Percentiles rank a stretch among this genome's conserved stretches.
These are phyloP conservation scores for Mallotus japonicus DNA, from an alignment of 441 rosid genomes.

Conservation along the genomic window DNA sequence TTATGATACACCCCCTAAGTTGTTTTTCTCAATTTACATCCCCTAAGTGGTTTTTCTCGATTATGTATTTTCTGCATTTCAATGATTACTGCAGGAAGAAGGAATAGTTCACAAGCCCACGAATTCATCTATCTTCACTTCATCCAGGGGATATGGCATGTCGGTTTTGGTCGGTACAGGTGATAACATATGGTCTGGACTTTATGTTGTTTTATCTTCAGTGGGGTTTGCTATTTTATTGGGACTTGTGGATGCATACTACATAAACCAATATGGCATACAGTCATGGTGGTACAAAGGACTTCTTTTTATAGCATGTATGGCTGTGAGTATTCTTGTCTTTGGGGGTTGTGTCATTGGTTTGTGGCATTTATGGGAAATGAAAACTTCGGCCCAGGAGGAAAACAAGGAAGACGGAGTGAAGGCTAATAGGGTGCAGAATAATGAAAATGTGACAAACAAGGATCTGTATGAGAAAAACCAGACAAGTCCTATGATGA, in stretches of 20 bases:
- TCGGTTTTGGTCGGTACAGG: slow-evolving; percentile 79
- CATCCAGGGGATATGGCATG: slow-evolving; percentile 45
- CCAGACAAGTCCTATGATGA: slow-evolving; percentile 29
- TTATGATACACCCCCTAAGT: background rate
- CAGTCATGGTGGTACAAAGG: slow-evolving; percentile 82
- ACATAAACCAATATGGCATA: slow-evolving; percentile 49
- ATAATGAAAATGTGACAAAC: slow-evolving; percentile 15
- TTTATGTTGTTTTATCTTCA: slow-evolving; percentile 52
- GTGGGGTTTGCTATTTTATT: slow-evolving; percentile 53
- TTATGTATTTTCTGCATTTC: slow-evolving; percentile 1
- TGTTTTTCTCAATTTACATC: background rate
- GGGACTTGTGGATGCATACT: slow-evolving; percentile 47
- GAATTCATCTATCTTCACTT: slow-evolving; percentile 36
- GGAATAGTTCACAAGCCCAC: slow-evolving; percentile 38
- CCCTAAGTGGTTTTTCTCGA: background rate
- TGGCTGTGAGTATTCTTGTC: slow-evolving; percentile 58
- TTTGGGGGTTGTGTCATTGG: slow-evolving; percentile 68
- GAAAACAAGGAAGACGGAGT: slow-evolving; percentile 20
- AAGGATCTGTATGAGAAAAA: slow-evolving; percentile 21
- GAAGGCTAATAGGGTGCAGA: slow-evolving; percentile 13
- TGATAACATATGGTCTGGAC: slow-evolving; percentile 64
- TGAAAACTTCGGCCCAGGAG: slow-evolving; percentile 27
- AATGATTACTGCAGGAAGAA: slow-evolving; percentile 57
- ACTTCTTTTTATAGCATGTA: slow-evolving; percentile 55
- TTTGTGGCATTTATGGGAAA: slow-evolving; percentile 73